Conservation (phyloP, 2,329 filamentous ascomycete genomes). For the Cordyceps farinosa region DNA sequence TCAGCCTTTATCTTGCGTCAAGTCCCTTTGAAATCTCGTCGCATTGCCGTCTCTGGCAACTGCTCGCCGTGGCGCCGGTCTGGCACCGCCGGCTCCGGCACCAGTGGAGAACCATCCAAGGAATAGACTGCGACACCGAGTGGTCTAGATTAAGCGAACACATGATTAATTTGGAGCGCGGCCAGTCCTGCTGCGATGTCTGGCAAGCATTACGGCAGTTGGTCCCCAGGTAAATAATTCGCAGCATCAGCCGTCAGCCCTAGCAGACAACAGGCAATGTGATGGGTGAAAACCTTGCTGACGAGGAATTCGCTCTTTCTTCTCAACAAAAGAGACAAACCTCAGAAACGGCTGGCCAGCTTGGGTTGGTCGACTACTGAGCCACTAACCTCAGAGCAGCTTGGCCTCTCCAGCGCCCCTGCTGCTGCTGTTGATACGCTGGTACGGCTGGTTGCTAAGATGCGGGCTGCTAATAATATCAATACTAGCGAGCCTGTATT, state of each 20-base stretch:
- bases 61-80: conserved; percentile 6
- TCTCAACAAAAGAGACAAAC: too few relatives aligned
- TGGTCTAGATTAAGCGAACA: neutral
- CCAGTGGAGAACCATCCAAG: conserved; percentile 2
- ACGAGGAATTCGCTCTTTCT: too few relatives aligned
- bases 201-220: too few relatives aligned
- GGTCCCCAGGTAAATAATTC: too few relatives aligned
- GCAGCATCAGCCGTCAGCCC: too few relatives aligned
- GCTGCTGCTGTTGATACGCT: neutral
- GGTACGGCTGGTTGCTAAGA: neutral
- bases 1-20: neutral
- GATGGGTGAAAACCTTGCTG: too few relatives aligned
- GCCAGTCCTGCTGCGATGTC: neutral
- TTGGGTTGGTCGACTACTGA: neutral
- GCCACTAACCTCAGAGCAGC: neutral
- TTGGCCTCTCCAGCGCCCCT: neutral
- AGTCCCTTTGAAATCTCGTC: neutral
- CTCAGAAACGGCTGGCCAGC: too few relatives aligned
- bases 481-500: neutral
- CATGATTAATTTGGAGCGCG: neutral
- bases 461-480: conserved; percentile 2
- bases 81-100: conserved; percentile 12
- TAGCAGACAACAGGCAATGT: too few relatives aligned
- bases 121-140: neutral
- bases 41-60: neutral